Evolutionary conservation across 306 rosid genomes (phyloP), one percentile per base, ranked within the genome.

Genomic region (Corylus americana): DNA sequence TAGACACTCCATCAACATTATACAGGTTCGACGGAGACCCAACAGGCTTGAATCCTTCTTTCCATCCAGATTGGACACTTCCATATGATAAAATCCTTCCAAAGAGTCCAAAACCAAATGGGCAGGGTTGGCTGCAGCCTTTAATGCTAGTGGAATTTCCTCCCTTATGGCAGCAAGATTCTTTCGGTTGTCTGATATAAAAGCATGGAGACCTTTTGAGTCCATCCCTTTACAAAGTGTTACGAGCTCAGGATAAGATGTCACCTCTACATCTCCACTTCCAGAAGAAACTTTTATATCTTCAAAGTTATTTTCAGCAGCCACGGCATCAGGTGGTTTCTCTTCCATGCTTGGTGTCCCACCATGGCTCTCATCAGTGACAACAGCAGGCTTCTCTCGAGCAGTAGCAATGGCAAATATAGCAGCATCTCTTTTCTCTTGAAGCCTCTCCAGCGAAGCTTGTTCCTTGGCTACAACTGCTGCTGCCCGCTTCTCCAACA

Each of bases 1-100:
- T 53, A 96, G 87, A 83, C 98, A 96, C 70, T 96, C 99, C 99
- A 96, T 89, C 93, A 96, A 87, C 99, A 96, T 96, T 78, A 96
- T 93, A 83, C 99, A 93, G 37, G 96, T 96, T 35, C 99, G 92
- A 63, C 98, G 98, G 59, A 93, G 88, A 76, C 99, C 99, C 85
- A 96, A 73, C 51, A 96, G 85, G 86, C 83, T 89, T 58, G 99
- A 89, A 85, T 96, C 98, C 89, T 90, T 96, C 94, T 93, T 96
- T 71, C 87, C 90, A 58, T 96, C 98, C 81, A 78, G 87, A 79
- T 83, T 81, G 35, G 98, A 82, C 54, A 83, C 85, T 81, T 93
- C 98, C 44, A 71, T 83, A 54, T 69, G 77, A 78, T 96, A 93
- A 85, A 93, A 96, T 74, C 94, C 98, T 82, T 91, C 92, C 89